Percentiles rank a stretch among this genome's conserved stretches.
Evolutionary conservation across 148 eudicot genomes (phyloP).

Genomic region (Silene conica): DNA sequence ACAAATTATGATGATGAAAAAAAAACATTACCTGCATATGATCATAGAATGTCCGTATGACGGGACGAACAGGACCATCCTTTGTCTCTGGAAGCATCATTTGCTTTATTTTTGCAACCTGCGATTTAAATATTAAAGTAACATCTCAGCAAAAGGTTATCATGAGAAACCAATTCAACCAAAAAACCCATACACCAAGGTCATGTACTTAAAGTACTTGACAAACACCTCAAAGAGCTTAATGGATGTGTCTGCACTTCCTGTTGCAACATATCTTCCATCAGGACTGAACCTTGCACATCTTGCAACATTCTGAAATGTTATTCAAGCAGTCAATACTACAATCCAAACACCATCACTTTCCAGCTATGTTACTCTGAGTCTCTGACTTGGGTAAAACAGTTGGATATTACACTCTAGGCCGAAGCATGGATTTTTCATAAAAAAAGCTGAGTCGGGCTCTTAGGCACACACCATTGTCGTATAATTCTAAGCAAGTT

Average conservation of each 20-base stretch:
- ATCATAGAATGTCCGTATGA: conserved; percentile 75
- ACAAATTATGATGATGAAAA: not conserved
- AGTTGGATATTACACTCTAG: no score
- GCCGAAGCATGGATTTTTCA: no score
- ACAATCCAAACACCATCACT: not conserved
- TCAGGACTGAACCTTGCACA: conserved; percentile 92
- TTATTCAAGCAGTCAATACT: conserved; percentile 17
- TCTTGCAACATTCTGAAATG: conserved; percentile 63
- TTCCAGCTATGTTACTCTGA: no score
- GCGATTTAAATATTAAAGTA: conserved; percentile 16
- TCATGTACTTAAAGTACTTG: not conserved
- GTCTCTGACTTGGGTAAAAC: no score
- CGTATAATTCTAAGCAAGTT: no score
- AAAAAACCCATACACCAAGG: not conserved
- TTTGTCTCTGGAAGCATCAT: conserved; percentile 68
- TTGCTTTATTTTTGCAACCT: conserved; percentile 77
- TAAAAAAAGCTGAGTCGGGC: no score
- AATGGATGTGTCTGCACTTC: conserved; percentile 86
- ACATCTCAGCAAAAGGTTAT: not conserved
- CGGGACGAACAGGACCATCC: conserved; percentile 77
- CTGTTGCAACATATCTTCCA: conserved; percentile 80
- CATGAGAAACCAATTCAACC: not conserved
- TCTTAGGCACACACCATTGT: no score
- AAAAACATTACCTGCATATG: conserved; percentile 58
- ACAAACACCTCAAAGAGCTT: conserved; percentile 74